Percentiles rank a stretch among this genome's conserved stretches.
Evolutionary conservation across 2,329 filamentous ascomycete genomes (phyloP).

Genomic region (Claviceps maximensis): DNA sequence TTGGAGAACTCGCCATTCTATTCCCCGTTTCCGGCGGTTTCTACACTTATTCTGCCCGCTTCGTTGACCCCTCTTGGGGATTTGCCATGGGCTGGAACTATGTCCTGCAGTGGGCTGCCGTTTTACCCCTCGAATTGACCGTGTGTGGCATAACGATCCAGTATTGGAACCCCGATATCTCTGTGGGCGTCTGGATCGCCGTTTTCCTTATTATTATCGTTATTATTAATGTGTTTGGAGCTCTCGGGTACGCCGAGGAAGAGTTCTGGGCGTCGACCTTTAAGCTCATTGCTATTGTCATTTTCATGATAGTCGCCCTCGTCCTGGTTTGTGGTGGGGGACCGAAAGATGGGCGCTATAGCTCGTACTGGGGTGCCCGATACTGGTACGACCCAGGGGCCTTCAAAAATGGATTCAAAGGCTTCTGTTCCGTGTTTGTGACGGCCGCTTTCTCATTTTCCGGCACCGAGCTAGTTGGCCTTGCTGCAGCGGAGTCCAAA

Average conservation of each 20-base stretch:
- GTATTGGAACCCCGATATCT: conserved; percentile 35
- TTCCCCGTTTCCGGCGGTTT: conserved; percentile 48
- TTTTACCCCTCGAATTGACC: conserved; percentile 34
- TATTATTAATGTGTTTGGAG: conserved; percentile 37
- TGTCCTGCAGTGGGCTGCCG: conserved; percentile 33
- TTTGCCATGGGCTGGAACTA: conserved; percentile 40
- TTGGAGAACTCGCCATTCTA: conserved; percentile 44
- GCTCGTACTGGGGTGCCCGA: conserved; percentile 34
- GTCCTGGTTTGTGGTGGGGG: conserved; percentile 48
- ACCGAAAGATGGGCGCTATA: conserved; percentile 31
- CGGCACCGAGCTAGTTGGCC: conserved; percentile 52
- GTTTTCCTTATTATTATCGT: conserved; percentile 34
- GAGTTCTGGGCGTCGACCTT: conserved; percentile 39
- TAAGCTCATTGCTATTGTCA: conserved; percentile 39
- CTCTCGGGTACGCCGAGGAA: conserved; percentile 35
- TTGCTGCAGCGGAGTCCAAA: conserved; percentile 35
- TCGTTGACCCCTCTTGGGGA: conserved; percentile 45
- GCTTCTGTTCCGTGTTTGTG: conserved; percentile 59
- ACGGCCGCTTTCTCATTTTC: conserved; percentile 62
- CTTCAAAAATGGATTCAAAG: conserved; percentile 63
- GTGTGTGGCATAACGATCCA: conserved; percentile 36
- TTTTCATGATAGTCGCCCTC: conserved; percentile 47
- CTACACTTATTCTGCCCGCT: conserved; percentile 44
- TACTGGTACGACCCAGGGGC: conserved; percentile 38
- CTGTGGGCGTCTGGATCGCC: conserved; percentile 34